Evolutionary conservation across 495 filamentous ascomycete species (phyloP).

Genomic region (Xylaria sp.): DNA sequence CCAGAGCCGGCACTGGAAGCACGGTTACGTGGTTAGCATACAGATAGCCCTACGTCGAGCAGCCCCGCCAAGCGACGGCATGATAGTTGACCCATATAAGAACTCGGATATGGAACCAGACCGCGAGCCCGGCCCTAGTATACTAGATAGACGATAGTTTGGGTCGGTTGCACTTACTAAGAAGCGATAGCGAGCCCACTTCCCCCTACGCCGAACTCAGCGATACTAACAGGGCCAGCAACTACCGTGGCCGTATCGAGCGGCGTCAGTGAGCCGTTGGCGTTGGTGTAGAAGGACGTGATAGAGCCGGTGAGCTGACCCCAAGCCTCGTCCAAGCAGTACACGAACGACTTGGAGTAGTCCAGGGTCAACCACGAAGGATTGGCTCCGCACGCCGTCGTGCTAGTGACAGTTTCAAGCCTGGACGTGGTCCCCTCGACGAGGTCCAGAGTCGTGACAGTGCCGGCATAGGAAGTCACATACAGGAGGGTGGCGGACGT

Average conservation of each 20-base stretch:
- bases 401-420: conserved; percentile 47
- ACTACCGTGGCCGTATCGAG: conserved; percentile 45
- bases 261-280: conserved; percentile 44
- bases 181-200: conserved; percentile 53
- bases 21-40: conserved; percentile 13
- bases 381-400: conserved; percentile 58
- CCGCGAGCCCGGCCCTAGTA: conserved; percentile 27
- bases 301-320: conserved; percentile 49
- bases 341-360: conserved; percentile 54
- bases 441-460: conserved; percentile 62
- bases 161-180: conserved; percentile 51
- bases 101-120: not conserved
- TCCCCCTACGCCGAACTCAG: conserved; percentile 50
- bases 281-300: conserved; percentile 46
- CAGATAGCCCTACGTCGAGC: not conserved
- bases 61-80: not conserved
- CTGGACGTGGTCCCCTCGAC: conserved; percentile 34
- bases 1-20: conserved; percentile 39
- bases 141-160: conserved; percentile 21
- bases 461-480: conserved; percentile 67
- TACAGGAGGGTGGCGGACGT: conserved; percentile 57
- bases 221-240: conserved; percentile 53
- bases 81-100: not conserved
- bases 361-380: conserved; percentile 68
- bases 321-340: conserved; percentile 67